Evolutionary conservation across 495 filamentous ascomycete species (phyloP).

Genomic region (Xylaria longipes): DNA sequence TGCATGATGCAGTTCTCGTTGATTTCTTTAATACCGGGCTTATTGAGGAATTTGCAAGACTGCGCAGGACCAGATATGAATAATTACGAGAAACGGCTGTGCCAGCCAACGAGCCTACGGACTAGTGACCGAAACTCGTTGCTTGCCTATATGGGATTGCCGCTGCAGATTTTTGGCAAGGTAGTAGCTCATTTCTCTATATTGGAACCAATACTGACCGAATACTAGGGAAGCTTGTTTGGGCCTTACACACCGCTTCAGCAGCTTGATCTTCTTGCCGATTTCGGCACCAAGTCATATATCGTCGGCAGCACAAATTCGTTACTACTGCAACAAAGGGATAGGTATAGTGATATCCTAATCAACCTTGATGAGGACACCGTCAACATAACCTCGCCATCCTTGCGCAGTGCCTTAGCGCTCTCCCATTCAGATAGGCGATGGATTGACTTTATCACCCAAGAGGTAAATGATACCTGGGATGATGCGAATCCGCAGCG

Average conservation of each 20-base stretch:
- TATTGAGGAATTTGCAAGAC: slow-evolving; percentile 85
- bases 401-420: slow-evolving; percentile 75
- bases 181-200: slow-evolving; percentile 45
- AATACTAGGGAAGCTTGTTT: slow-evolving; percentile 81
- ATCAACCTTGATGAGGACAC: slow-evolving; percentile 94
- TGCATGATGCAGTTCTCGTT: slow-evolving; percentile 99
- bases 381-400: slow-evolving; percentile 80
- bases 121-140: slow-evolving; percentile 92
- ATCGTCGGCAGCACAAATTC: slow-evolving; percentile 98
- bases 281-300: slow-evolving; percentile 95
- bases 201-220: slow-evolving; percentile 22
- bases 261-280: slow-evolving; percentile 91
- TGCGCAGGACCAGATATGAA: slow-evolving; percentile 91
- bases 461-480: slow-evolving; percentile 95
- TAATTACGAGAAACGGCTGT: slow-evolving; percentile 75
- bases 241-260: slow-evolving; percentile 97
- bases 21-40: slow-evolving; percentile 89
- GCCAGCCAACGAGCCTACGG: slow-evolving; percentile 81
- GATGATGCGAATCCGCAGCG: slow-evolving; percentile 86
- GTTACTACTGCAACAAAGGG: slow-evolving; percentile 88
- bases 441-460: slow-evolving; percentile 95
- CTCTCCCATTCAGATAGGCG: slow-evolving; percentile 88
- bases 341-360: slow-evolving; percentile 96
- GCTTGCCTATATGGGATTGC: slow-evolving; percentile 91
- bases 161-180: slow-evolving; percentile 94